A percentile compares a stretch with the other conserved stretches of the same genome.
These are phyloP conservation scores for Corallochytrium limacisporum DNA, from an alignment of 78 protist genomes.

Conservation along the genomic window DNA sequence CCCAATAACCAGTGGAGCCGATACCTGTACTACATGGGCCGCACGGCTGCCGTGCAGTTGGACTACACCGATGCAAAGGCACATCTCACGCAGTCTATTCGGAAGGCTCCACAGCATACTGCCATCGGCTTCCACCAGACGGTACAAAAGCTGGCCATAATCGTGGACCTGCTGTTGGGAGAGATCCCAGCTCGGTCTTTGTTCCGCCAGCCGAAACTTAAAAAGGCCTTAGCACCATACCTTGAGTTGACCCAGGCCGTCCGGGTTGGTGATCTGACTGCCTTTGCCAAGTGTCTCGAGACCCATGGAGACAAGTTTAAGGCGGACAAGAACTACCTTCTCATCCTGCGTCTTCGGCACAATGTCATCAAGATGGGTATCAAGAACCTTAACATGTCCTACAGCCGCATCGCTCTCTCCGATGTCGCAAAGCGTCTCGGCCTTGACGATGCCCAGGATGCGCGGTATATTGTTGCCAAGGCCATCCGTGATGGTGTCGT, in stretches of 20 bases:
- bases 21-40: conserved; percentile 72
- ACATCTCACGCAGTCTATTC: conserved; percentile 55
- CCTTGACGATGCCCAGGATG: conserved; percentile 70
- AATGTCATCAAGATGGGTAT: conserved; percentile 90
- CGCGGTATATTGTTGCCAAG: conserved; percentile 1
- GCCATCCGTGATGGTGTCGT: conserved; percentile 85
- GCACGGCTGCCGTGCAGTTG: conserved; percentile 74
- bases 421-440: conserved; percentile 63
- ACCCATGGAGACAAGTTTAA: conserved; percentile 26
- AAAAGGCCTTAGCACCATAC: conserved; percentile 68
- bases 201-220: conserved; percentile 47
- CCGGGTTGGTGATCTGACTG: conserved; percentile 65
- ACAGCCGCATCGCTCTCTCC: conserved; percentile 63
- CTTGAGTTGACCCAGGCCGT: conserved; percentile 66
- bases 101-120: conserved; percentile 84
- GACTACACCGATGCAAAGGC: conserved; percentile 68
- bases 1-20: conserved; percentile 70
- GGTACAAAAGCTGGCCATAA: conserved; percentile 50
- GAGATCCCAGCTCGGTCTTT: conserved; percentile 79
- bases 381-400: conserved; percentile 55
- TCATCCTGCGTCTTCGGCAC: conserved; percentile 51
- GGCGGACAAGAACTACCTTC: conserved; percentile 45
- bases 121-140: conserved; percentile 78
- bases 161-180: conserved; percentile 83
- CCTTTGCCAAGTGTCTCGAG: conserved; percentile 41